phyloP scores from a whole-genome alignment of 345 rosid species.

The Hibiscus syriacus region DNA sequence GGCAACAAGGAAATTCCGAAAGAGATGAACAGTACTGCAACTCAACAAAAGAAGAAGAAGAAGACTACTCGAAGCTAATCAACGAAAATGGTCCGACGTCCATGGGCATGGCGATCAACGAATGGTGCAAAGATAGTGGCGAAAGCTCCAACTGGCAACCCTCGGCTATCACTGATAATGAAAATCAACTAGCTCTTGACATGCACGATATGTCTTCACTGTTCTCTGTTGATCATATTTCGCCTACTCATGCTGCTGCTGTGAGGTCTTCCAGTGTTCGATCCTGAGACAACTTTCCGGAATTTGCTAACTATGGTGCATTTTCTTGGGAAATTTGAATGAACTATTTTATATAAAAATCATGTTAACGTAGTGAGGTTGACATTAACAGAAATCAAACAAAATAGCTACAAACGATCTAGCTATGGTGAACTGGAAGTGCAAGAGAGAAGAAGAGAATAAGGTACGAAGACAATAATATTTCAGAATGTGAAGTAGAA shows the following conservation, averaged over 20 bases:
- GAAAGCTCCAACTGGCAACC: conserved; percentile 53
- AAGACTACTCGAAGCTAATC: conserved; percentile 31
- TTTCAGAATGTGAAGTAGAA: too few relatives aligned
- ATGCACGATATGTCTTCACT: conserved; percentile 57
- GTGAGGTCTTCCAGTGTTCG: background rate
- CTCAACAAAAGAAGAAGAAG: conserved; percentile 22
- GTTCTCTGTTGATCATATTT: conserved; percentile 25
- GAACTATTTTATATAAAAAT: background rate
- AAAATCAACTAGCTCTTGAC: conserved; percentile 33
- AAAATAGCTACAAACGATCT: too few relatives aligned
- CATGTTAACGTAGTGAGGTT: background rate
- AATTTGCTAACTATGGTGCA: background rate
- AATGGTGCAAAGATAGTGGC: conserved; percentile 40
- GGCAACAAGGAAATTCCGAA: conserved; percentile 24
- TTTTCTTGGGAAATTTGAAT: background rate
- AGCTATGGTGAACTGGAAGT: too few relatives aligned
- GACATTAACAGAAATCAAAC: too few relatives aligned
- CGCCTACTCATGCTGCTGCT: conserved; percentile 15
- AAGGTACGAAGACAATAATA: too few relatives aligned
- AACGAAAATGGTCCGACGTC: conserved; percentile 14
- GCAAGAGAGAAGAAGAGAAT: too few relatives aligned
- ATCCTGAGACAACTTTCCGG: conserved; percentile 42
- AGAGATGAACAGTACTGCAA: conserved; percentile 20
- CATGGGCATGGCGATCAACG: conserved; percentile 17
- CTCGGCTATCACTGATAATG: conserved; percentile 46